A percentile compares a stretch with the other conserved stretches of the same genome.
These are phyloP conservation scores for Diddensiella santjacobensis DNA, from an alignment of 805 yeast species.

Conservation along the genomic window DNA sequence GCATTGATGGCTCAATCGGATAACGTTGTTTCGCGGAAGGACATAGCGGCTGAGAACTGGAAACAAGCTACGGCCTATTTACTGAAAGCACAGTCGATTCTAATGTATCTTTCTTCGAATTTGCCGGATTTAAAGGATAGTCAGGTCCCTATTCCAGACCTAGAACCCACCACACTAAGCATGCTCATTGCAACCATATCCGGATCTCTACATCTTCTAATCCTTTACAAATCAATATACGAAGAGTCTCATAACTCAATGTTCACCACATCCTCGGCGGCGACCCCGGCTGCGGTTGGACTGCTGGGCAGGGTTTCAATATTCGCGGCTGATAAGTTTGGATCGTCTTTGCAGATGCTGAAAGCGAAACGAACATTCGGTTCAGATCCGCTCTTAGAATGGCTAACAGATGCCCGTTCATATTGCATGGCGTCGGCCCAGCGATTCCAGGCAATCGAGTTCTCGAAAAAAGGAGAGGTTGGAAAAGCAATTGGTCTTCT, in stretches of 20 bases:
- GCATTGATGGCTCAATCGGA: conserved; percentile 19
- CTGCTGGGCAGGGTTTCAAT: conserved; percentile 32
- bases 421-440: conserved; percentile 28
- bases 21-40: conserved; percentile 11
- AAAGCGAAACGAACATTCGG: conserved; percentile 2
- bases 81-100: conserved; percentile 24
- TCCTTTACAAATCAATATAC: conserved; percentile 27
- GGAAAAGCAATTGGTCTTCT: conserved; percentile 31
- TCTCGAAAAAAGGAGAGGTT: conserved; percentile 23
- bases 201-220: conserved; percentile 31
- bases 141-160: conserved; percentile 19
- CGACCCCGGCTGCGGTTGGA: conserved; percentile 23
- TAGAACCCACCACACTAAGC: conserved; percentile 23
- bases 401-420: conserved; percentile 27
- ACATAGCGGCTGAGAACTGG: conserved; percentile 15
- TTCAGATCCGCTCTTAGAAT: conserved; percentile 21
- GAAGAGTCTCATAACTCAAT: conserved; percentile 13
- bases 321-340: conserved; percentile 31
- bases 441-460: conserved; percentile 29
- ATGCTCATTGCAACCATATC: conserved; percentile 23
- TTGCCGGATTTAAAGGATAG: conserved; percentile 13
- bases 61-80: conserved; percentile 30
- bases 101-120: conserved; percentile 23
- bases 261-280: conserved; percentile 8
- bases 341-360: conserved; percentile 26